Evolutionary conservation across 2,329 filamentous ascomycete species (phyloP).

Genomic region (Scedosporium aurantiacum): DNA sequence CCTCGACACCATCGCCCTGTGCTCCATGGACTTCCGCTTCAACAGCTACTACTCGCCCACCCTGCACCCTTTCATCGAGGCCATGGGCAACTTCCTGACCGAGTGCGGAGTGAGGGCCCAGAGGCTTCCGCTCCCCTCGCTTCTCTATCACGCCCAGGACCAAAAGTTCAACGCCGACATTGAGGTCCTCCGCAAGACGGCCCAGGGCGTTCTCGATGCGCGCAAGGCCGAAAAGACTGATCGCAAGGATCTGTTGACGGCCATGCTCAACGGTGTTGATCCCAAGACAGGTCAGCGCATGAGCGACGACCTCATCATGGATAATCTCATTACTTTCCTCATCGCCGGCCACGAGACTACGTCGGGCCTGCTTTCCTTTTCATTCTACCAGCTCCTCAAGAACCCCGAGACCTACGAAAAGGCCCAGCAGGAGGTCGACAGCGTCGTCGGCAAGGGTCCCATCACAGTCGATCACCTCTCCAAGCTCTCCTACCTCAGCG

Average conservation of each 20-base stretch:
- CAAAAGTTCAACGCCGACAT: slow-evolving; percentile 45
- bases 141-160: slow-evolving; percentile 37
- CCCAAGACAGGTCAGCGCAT: slow-evolving; percentile 56
- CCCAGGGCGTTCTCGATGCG: slow-evolving; percentile 48
- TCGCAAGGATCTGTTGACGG: slow-evolving; percentile 56
- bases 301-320: slow-evolving; percentile 49
- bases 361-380: slow-evolving; percentile 30
- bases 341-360: slow-evolving; percentile 65
- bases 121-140: slow-evolving; percentile 29
- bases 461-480: slow-evolving; percentile 50
- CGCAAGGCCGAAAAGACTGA: slow-evolving; percentile 42
- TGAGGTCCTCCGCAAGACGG: slow-evolving; percentile 39
- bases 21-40: slow-evolving; percentile 62
- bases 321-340: slow-evolving; percentile 64
- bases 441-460: slow-evolving; percentile 46
- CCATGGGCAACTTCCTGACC: slow-evolving; percentile 53
- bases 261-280: slow-evolving; percentile 59
- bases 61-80: slow-evolving; percentile 57
- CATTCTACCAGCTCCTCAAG: slow-evolving; percentile 54
- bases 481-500: slow-evolving; percentile 55
- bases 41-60: slow-evolving; percentile 62
- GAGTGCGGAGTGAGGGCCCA: slow-evolving; percentile 41
- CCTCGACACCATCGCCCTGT: slow-evolving; percentile 61
- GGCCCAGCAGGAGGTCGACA: slow-evolving; percentile 57
- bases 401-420: slow-evolving; percentile 47